These are phyloP conservation scores for Metschnikowia anglica DNA, from an alignment of 805 yeast genomes.

Conservation along the genomic window DNA sequence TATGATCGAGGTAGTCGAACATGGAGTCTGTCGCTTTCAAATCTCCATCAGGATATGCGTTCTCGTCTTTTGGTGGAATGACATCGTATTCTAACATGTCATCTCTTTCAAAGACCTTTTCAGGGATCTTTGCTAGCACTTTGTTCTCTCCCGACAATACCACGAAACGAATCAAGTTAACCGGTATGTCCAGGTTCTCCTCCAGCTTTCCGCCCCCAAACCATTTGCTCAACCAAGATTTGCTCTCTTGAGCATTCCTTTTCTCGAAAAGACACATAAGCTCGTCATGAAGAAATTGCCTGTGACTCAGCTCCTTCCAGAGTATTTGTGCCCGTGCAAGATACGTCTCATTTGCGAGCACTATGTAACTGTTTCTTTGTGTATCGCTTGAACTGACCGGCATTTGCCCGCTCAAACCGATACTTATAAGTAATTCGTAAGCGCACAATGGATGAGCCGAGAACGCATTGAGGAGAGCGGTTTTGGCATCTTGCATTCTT, in stretches of 20 bases:
- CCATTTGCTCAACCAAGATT: conserved; percentile 16
- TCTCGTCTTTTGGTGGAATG: conserved; percentile 54
- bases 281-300: conserved; percentile 49
- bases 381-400: conserved; percentile 5
- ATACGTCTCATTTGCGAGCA: conserved; percentile 56
- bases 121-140: conserved; percentile 69
- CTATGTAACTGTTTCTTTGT: conserved; percentile 27
- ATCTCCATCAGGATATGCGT: conserved; percentile 24
- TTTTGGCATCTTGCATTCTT: conserved; percentile 45
- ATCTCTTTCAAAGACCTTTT: conserved; percentile 55
- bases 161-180: conserved; percentile 64
- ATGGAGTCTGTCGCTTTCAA: conserved; percentile 30
- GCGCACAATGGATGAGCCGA: conserved; percentile 58
- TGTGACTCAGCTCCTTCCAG: conserved; percentile 51
- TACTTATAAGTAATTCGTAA: conserved; percentile 44
- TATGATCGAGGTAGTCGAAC: conserved; percentile 47
- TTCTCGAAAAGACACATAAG: conserved; percentile 27
- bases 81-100: conserved; percentile 71
- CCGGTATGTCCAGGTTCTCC: conserved; percentile 44
- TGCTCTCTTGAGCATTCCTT: background rate
- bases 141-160: conserved; percentile 69
- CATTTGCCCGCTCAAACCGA: conserved; percentile 35
- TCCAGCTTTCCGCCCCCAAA: conserved; percentile 9
- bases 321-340: conserved; percentile 51
- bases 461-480: conserved; percentile 51